A percentile compares a stretch with the other conserved stretches of the same genome.
These are phyloP conservation scores for Camelina neglecta DNA, from an alignment of 345 rosid species.

Conservation along the genomic window DNA sequence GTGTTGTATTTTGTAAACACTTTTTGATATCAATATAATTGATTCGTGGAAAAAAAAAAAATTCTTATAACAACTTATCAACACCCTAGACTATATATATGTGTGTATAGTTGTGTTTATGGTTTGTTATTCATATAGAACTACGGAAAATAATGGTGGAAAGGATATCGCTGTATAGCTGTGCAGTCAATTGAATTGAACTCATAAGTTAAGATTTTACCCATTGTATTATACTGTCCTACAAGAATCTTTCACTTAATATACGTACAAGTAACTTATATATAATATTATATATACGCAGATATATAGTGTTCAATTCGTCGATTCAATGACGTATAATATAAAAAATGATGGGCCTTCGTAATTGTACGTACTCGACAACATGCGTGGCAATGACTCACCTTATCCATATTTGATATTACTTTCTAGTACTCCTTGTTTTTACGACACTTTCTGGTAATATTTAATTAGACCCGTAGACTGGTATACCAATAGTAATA, in stretches of 20 bases:
- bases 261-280: constrained; percentile 7
- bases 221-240: constrained; percentile 9
- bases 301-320: background rate
- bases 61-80: constrained; percentile 5
- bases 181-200: background rate
- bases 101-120: background rate
- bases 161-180: background rate
- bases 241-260: constrained; percentile 19
- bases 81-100: background rate
- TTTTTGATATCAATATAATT: no score
- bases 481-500: no score
- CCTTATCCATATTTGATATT: constrained; percentile 40
- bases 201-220: background rate
- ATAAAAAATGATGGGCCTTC: constrained; percentile 24
- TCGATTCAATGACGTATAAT: constrained; percentile 18
- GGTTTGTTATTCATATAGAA: background rate
- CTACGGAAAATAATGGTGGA: background rate
- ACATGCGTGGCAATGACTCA: constrained; percentile 49
- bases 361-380: constrained; percentile 41
- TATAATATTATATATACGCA: background rate
- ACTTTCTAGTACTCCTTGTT: constrained; percentile 3
- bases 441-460: constrained; percentile 5
- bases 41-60: no score
- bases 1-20: constrained; percentile 14
- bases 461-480: background rate